A percentile compares a stretch with the other conserved stretches of the same genome.
phyloP scores from a whole-genome alignment of 2,329 filamentous ascomycete species.

The Didymella lethalis region DNA sequence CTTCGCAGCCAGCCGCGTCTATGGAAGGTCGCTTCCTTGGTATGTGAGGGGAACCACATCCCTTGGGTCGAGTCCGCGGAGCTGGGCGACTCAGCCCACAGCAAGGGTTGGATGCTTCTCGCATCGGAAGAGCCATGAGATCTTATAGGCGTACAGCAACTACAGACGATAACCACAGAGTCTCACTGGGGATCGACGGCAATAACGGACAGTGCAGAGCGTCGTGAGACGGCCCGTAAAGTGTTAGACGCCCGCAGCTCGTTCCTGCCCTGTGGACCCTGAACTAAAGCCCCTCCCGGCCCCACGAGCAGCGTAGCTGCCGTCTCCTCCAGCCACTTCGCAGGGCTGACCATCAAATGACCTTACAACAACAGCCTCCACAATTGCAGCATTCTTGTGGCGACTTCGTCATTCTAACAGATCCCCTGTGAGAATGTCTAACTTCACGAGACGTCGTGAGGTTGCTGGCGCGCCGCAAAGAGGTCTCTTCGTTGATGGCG shows the following conservation, averaged over 20 bases:
- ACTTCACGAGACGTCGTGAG: constrained; percentile 15
- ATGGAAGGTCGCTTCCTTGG: constrained; percentile 27
- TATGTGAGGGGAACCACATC: constrained; percentile 30
- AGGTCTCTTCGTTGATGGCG: constrained; percentile 36
- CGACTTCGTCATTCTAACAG: neutral
- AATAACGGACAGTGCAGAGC: neutral
- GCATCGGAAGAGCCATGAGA: neutral
- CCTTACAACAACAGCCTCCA: neutral
- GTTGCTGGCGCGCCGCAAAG: constrained; percentile 22
- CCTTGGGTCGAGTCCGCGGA: constrained; percentile 22
- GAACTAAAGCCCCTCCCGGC: neutral
- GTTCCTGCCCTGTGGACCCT: constrained; percentile 9
- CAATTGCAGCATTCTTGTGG: neutral
- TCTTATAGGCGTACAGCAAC: neutral
- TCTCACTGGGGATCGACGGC: neutral
- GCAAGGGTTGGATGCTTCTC: neutral
- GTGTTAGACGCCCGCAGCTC: constrained; percentile 4
- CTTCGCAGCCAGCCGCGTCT: constrained; percentile 16
- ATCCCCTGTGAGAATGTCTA: constrained; percentile 33
- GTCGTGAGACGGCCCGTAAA: constrained; percentile 9
- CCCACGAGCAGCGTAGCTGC: constrained; percentile 1
- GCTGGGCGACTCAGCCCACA: constrained; percentile 2
- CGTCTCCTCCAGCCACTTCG: neutral
- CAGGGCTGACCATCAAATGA: neutral
- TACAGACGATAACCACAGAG: neutral